Evolutionary conservation across 768 basidiomycete genomes (phyloP), one percentile per base, ranked within the genome.

Genomic region (Tricholoma terreum): DNA sequence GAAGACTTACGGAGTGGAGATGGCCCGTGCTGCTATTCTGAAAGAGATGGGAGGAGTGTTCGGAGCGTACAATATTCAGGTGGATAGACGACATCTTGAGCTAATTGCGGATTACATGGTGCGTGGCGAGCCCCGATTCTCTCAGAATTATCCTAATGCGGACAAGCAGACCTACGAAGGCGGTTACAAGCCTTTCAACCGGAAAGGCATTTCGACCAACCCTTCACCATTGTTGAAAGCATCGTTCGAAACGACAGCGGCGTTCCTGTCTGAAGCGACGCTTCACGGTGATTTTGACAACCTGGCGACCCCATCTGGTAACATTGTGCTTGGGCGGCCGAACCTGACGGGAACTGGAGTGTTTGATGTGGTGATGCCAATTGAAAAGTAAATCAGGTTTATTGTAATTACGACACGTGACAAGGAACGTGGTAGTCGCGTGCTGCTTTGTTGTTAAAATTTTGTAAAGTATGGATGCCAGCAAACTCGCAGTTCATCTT

Each of bases 21-120:
- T 95, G 77, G 97, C 95, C 24, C 86, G 97, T 21, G 84, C 87
- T 11, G 85, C 90, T 7, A 96, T 99, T 68, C 80, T 99, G 62
- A 83, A 82, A 52, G 97, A 99, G 73, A 90, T 99, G 75, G 82
- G 88, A 50, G 86, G 85, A 17, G 93, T 99, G 42, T 99, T 99
- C 72, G 87, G 84, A 6, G 93, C 88, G 2, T 99, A 99, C 78
- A 95, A 87, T 67, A 99, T 99, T 65, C 90, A 91, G 58, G 96
- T 99, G 57, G 89, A 98, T 73, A 83, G 83, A 61, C 85, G 97
- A 48, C 97, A 99, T 77, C 79, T 98, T 49, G 94, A 96, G 65
- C 80, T 99, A 61, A 97, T 99, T 70, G 97, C 97, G 12, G 97
- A 99, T 72, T 99, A 98, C 71, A 99, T 99, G 97, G 96, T 96